Evolutionary conservation across 1,284 basidiomycete genomes (phyloP), one percentile per base, ranked within the genome.

Genomic region (Gomphus sp.): DNA sequence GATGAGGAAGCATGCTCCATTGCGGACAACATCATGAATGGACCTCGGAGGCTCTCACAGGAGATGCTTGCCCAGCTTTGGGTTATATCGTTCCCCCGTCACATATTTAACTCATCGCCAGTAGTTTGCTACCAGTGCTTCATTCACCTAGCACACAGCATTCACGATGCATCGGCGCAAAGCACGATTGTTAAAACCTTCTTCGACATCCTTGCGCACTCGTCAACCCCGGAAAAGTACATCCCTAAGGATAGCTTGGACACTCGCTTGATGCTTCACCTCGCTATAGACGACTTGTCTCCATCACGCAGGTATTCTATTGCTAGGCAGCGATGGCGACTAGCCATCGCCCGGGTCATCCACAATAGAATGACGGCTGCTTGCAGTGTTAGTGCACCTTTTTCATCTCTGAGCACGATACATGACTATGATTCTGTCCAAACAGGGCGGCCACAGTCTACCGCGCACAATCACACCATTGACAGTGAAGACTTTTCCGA

Each of bases 381-480:
- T 56, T 62, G 71, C 22, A 69, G 63, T 60, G 80, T 78, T 65
- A 57, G 67, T 41, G 8, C 52, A 16, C 52, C 22, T 31, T 44
- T 28, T 41, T 12, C 12, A 16, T 45, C 31, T 47, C 22, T 25
- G 31, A 25, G 37, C 25, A 58, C 14, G 3, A 22, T 45, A 33
- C 2, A 48, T 36, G 54, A 18, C 16, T 61, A 16, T 39, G 43
- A 37, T 50, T 44, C 22, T 14, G 33, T 10, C 18, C 36, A 16
- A n/a, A 12, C 64, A 84, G 82, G 82, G 81, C 6, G 81, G 82
- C 0, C 80, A 84, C 60, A 79, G 78, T 0, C 71, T 85, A 10
- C 81, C 81, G 0, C 67, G 76, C 59, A 71, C 66, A 18, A 62
- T 73, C 31, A 74, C 73, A 1, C 65, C 66, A 28, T 62, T 66